Percentiles rank a stretch among this genome's conserved stretches.
phyloP scores from a whole-genome alignment of 2,329 filamentous ascomycete genomes.

The Mariannaea elegans region DNA sequence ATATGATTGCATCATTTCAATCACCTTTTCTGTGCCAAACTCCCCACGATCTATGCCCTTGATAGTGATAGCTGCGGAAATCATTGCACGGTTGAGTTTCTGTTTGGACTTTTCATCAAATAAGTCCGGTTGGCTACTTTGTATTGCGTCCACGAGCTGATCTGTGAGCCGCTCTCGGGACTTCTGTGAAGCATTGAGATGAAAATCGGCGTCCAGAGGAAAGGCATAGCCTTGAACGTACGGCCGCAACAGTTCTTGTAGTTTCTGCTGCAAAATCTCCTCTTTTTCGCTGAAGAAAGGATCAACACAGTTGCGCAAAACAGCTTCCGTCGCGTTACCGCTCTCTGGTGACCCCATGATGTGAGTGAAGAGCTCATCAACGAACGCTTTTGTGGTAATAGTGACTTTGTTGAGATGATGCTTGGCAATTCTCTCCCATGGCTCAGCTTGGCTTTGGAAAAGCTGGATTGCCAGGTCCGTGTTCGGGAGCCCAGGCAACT shows the following conservation, averaged over 20 bases:
- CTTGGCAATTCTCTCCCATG: constrained; percentile 48
- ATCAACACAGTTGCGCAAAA: constrained; percentile 32
- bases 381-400: constrained; percentile 42
- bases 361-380: constrained; percentile 45
- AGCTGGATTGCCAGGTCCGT: constrained; percentile 45
- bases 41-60: not conserved
- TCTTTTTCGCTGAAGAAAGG: constrained; percentile 44
- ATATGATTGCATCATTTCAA: constrained; percentile 54
- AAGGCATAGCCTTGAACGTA: constrained; percentile 40
- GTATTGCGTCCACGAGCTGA: constrained; percentile 10
- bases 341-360: constrained; percentile 32
- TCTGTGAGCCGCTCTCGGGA: not conserved
- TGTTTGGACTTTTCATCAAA: not conserved
- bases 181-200: constrained; percentile 1
- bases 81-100: no score
- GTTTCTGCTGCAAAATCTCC: constrained; percentile 40
- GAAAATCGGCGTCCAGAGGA: constrained; percentile 41
- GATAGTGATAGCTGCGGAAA: not conserved
- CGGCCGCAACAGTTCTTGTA: constrained; percentile 49
- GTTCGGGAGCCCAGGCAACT: constrained; percentile 49
- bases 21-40: constrained; percentile 41
- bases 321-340: constrained; percentile 16
- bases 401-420: constrained; percentile 45
- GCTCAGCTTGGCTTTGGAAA: constrained; percentile 48
- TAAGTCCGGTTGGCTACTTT: constrained; percentile 16